Conservation (phyloP, 805 yeast genomes). For the Clavispora asparagi region DNA sequence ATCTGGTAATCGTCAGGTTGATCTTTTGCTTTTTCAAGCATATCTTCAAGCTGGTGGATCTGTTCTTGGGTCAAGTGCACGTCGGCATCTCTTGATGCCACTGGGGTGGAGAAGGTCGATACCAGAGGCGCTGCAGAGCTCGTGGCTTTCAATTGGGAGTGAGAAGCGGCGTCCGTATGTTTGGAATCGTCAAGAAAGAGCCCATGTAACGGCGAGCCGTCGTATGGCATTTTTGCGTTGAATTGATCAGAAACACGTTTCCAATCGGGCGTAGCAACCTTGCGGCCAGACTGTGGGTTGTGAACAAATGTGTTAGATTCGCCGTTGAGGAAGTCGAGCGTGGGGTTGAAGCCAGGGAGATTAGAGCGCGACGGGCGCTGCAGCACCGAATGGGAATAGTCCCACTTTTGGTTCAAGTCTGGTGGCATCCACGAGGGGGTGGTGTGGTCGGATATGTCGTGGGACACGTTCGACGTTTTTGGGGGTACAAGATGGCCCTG, state of each 20-base stretch:
- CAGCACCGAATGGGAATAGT: slow-evolving; percentile 4
- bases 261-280: slow-evolving; percentile 28
- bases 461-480: neutral
- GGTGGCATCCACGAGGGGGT: slow-evolving; percentile 44
- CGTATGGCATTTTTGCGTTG: slow-evolving; percentile 15
- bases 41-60: slow-evolving; percentile 18
- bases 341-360: neutral
- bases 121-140: slow-evolving; percentile 20
- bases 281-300: slow-evolving; percentile 15
- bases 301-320: slow-evolving; percentile 29
- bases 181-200: slow-evolving; percentile 22
- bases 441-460: slow-evolving; percentile 6
- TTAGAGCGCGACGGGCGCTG: neutral
- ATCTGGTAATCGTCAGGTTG: slow-evolving; percentile 14
- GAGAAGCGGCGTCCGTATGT: slow-evolving; percentile 16
- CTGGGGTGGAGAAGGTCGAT: slow-evolving; percentile 28
- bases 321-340: slow-evolving; percentile 16
- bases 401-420: slow-evolving; percentile 34
- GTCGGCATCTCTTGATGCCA: slow-evolving; percentile 15
- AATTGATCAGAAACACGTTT: slow-evolving; percentile 26
- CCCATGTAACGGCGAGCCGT: slow-evolving; percentile 23
- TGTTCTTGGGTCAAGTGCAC: slow-evolving; percentile 14
- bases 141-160: slow-evolving; percentile 12
- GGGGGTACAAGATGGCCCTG: neutral
- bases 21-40: slow-evolving; percentile 19